These are phyloP conservation scores for Penicillium sp. DNA, from an alignment of 2,329 filamentous ascomycete species.

Conservation along the genomic window DNA sequence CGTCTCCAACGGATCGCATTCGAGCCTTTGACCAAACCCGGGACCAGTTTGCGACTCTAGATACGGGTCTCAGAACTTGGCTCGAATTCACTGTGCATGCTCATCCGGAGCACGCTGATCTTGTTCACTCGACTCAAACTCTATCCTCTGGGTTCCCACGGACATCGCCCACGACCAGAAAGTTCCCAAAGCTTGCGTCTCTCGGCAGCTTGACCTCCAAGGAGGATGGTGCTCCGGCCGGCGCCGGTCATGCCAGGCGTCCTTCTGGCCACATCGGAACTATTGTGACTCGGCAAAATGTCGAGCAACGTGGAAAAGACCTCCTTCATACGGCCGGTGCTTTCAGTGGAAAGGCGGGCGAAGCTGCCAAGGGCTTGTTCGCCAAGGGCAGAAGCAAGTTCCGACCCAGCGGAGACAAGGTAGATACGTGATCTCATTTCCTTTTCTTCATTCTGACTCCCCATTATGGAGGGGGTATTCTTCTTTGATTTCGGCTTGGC, in stretches of 20 bases:
- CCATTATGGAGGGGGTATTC: neutral
- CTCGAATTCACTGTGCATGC: conserved; percentile 51
- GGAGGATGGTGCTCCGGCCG: conserved; percentile 35
- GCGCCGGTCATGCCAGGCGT: conserved; percentile 37
- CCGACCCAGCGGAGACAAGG: conserved; percentile 71
- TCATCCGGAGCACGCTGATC: conserved; percentile 56
- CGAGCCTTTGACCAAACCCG: conserved; percentile 72
- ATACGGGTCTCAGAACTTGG: conserved; percentile 73
- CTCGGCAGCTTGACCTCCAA: conserved; percentile 32
- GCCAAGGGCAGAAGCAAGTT: conserved; percentile 89
- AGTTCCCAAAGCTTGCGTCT: conserved; percentile 45
- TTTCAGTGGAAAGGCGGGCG: conserved; percentile 67
- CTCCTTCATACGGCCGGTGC: conserved; percentile 79
- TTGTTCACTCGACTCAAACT: conserved; percentile 40
- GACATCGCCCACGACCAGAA: conserved; percentile 35
- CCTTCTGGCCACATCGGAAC: conserved; percentile 40
- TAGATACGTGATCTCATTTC: conserved; percentile 58
- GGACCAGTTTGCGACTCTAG: conserved; percentile 67
- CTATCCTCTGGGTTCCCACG: conserved; percentile 33
- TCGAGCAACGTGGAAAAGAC: conserved; percentile 85
- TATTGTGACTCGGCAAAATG: conserved; percentile 59
- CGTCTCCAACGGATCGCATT: conserved; percentile 68
- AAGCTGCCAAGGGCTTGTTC: conserved; percentile 86
- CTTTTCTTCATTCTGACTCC: conserved; percentile 12
- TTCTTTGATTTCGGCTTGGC: conserved; percentile 8